A percentile compares a stretch with the other conserved stretches of the same genome.
phyloP scores from a whole-genome alignment of 306 rosid species.

The Pyrus communis region DNA sequence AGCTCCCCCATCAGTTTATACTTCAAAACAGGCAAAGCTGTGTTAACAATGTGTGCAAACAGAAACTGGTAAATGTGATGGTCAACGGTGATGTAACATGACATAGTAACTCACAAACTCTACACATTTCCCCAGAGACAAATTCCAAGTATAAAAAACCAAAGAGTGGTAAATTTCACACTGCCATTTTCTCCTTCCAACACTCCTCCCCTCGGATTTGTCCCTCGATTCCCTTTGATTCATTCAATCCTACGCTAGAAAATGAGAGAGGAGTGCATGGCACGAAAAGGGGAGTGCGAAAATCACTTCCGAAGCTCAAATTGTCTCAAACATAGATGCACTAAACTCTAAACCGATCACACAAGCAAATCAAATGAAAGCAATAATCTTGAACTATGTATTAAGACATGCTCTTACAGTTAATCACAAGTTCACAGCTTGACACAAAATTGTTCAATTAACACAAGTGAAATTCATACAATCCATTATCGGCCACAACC shows the following conservation, averaged over 20 bases:
- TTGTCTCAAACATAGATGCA: not conserved
- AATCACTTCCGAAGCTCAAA: not conserved
- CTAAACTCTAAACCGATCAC: too few species aligned
- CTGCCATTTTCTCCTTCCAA: too few species aligned
- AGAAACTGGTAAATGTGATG: not conserved
- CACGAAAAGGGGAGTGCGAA: too few species aligned
- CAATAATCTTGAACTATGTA: not conserved
- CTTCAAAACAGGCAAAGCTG: not conserved
- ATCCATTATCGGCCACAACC: not conserved
- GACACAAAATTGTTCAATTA: not conserved
- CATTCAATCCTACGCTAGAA: too few species aligned
- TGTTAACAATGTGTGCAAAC: not conserved
- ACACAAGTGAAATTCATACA: not conserved
- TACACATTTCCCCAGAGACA: not conserved
- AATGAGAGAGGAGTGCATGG: too few species aligned
- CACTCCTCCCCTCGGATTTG: too few species aligned
- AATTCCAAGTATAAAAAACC: too few species aligned
- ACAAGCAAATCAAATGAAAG: not conserved
- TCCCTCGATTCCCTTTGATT: too few species aligned
- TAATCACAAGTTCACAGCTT: not conserved
- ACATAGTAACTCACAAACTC: too few species aligned
- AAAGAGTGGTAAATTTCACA: too few species aligned
- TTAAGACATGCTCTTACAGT: not conserved
- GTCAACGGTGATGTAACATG: not conserved
- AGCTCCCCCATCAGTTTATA: slow-evolving; percentile 57